These are phyloP conservation scores for Irpex sp. DNA, from an alignment of 1,284 basidiomycete genomes.

Conservation along the genomic window DNA sequence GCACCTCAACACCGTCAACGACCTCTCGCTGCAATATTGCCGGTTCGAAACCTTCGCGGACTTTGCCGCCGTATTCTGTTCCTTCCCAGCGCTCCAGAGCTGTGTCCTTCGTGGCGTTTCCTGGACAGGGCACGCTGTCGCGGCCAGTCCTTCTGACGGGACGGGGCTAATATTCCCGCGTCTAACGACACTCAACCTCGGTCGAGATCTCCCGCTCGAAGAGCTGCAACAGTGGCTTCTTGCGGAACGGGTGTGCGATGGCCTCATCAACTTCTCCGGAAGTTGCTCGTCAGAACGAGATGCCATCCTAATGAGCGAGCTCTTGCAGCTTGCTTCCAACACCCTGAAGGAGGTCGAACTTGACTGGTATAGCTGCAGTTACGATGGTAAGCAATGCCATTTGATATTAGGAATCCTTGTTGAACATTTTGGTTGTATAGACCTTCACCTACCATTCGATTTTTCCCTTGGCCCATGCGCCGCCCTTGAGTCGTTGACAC, in stretches of 20 bases:
- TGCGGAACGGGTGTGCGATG: slow-evolving; percentile 15
- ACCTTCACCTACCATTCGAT: slow-evolving; percentile 19
- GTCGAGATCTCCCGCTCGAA: slow-evolving; percentile 20
- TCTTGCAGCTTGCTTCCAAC: slow-evolving; percentile 18
- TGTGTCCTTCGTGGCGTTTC: slow-evolving; percentile 23
- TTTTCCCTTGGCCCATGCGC: slow-evolving; percentile 20
- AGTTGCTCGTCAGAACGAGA: slow-evolving; percentile 22
- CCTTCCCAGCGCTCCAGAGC: slow-evolving; percentile 21
- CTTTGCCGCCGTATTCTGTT: slow-evolving; percentile 22
- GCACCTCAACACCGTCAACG: slow-evolving; percentile 17
- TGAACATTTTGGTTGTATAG: slow-evolving; percentile 1
- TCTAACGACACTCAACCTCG: slow-evolving; percentile 13
- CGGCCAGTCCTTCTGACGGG: slow-evolving; percentile 11
- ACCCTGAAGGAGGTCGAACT: slow-evolving; percentile 22
- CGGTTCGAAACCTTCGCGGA: slow-evolving; percentile 24
- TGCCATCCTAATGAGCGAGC: slow-evolving; percentile 20
- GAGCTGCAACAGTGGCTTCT: slow-evolving; percentile 23
- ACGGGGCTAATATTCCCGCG: not conserved
- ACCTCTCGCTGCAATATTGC: slow-evolving; percentile 25
- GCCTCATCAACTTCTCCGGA: slow-evolving; percentile 17
- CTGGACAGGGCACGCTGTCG: slow-evolving; percentile 16
- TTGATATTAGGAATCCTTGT: not conserved
- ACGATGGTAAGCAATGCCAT: slow-evolving; percentile 3
- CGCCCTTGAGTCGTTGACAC: slow-evolving; percentile 18
- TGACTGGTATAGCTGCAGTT: slow-evolving; percentile 22